Evolutionary conservation across 2,329 filamentous ascomycete species (phyloP), one percentile per base, ranked within the genome.

Genomic region (Ceratocystiopsis brevicomis): DNA sequence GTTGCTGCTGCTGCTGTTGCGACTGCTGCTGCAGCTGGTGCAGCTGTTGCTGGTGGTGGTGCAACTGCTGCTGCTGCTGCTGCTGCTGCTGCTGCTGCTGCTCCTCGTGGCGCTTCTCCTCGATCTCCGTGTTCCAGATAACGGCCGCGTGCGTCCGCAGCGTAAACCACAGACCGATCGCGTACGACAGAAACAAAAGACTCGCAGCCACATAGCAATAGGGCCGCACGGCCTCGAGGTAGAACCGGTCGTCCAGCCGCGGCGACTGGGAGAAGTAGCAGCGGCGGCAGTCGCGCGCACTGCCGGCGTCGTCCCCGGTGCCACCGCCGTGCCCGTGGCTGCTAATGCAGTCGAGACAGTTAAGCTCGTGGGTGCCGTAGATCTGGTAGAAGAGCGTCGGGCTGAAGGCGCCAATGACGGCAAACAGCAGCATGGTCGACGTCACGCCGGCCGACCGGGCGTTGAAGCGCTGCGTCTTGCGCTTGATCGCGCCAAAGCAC

Each of bases 341-440:
- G 43, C 60, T 69, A 40, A 71, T 62, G 47, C 71, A 77, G 44
- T 71, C 73, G 45, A 75, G 73, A 56, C 90, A 98, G 54, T 85
- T 90, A 42, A 98, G 72, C 62, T 98, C 86, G 56, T 98, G 90
- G 40, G 86, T 94, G 52, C 90, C 92, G 59, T 96, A 96, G 49
- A 98, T 94, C 56, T 98, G 88, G 61, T 96, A 98, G 63, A 98
- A 98, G 14, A 98, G 65, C 0, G 90, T 98, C 3, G 90, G 90
- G 0, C 88, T 81, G 60, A 98, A 98, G 10, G 88, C 85, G 48
- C 83, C 88, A 52, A 98, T 90, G 36, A 93, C 82, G 19, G 90
- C 88, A 57, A 98, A 98, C 11, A 98, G 69, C 45, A 98, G 65
- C 90, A 98, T 98, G 0, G 90, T 98, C 2, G 87, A 95, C 1